These are phyloP conservation scores for Teratosphaeriaceae sp. DNA, from an alignment of 2,329 filamentous ascomycete genomes.

Conservation along the genomic window DNA sequence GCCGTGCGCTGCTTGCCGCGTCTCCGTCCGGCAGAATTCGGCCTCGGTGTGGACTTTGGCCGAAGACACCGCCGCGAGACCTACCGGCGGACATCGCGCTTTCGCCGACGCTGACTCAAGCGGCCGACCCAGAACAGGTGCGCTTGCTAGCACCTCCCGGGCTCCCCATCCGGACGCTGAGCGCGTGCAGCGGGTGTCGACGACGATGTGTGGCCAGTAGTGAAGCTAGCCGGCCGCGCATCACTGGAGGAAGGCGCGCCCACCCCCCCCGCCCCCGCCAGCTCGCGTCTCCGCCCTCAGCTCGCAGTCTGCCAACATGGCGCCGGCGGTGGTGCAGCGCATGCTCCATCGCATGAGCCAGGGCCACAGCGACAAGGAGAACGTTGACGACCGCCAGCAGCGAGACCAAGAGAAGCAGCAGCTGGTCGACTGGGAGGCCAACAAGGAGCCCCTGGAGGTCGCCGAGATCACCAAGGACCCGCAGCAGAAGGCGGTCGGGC, in stretches of 20 bases:
- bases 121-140: not conserved
- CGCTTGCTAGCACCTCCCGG: not conserved
- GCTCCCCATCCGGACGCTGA: not conserved
- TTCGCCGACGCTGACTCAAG: too few relatives aligned
- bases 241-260: not conserved
- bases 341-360: slow-evolving; percentile 30
- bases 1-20: too few relatives aligned
- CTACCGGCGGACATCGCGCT: not conserved
- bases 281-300: not conserved
- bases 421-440: slow-evolving; percentile 41
- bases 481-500: slow-evolving; percentile 39
- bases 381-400: slow-evolving; percentile 16
- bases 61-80: too few relatives aligned
- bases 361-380: slow-evolving; percentile 22
- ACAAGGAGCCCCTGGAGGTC: slow-evolving; percentile 37
- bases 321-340: slow-evolving; percentile 28
- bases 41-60: too few relatives aligned
- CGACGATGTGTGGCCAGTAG: not conserved
- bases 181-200: not conserved
- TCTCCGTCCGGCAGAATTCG: too few relatives aligned
- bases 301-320: slow-evolving; percentile 16
- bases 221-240: not conserved
- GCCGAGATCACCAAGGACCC: slow-evolving; percentile 38
- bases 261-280: not conserved
- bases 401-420: slow-evolving; percentile 43